phyloP scores from a whole-genome alignment of 805 yeast genomes.

The Cyberlindnera americana region DNA sequence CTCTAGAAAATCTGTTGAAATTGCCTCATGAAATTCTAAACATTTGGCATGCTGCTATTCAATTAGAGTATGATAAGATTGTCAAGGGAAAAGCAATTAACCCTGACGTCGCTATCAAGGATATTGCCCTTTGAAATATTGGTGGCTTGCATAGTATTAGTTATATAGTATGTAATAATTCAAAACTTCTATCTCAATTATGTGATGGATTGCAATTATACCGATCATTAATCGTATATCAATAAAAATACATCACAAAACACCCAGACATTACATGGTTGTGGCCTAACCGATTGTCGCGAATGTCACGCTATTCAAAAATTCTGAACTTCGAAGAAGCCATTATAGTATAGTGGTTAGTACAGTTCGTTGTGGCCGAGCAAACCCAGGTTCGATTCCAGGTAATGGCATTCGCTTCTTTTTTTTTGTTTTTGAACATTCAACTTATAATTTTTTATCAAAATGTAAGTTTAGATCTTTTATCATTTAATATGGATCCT shows the following conservation, averaged over 20 bases:
- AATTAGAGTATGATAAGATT: slow-evolving; percentile 12
- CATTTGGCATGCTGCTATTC: slow-evolving; percentile 21
- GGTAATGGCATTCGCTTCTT: slow-evolving; percentile 54
- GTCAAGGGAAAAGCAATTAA: slow-evolving; percentile 13
- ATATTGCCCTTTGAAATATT: slow-evolving; percentile 2
- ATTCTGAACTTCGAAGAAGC: slow-evolving; percentile 20
- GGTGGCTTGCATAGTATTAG: neutral
- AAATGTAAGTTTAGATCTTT: too few species aligned
- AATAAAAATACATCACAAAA: neutral
- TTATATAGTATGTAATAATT: neutral
- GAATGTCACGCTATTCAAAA: neutral
- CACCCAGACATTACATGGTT: neutral
- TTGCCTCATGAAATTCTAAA: slow-evolving; percentile 15
- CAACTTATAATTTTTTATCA: too few species aligned
- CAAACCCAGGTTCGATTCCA: slow-evolving; percentile 74
- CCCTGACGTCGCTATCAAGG: slow-evolving; percentile 13
- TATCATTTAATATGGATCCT: too few species aligned
- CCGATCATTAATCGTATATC: too few species aligned
- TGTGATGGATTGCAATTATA: too few species aligned
- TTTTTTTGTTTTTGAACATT: neutral
- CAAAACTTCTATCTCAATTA: neutral
- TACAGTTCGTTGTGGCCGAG: slow-evolving; percentile 72
- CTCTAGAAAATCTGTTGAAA: slow-evolving; percentile 18
- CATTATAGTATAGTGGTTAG: slow-evolving; percentile 61
- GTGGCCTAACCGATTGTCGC: neutral